Percentiles rank a stretch among this genome's conserved stretches.
Conservation (phyloP, 2,329 filamentous ascomycete genomes). For the Alternaria brassicae region DNA sequence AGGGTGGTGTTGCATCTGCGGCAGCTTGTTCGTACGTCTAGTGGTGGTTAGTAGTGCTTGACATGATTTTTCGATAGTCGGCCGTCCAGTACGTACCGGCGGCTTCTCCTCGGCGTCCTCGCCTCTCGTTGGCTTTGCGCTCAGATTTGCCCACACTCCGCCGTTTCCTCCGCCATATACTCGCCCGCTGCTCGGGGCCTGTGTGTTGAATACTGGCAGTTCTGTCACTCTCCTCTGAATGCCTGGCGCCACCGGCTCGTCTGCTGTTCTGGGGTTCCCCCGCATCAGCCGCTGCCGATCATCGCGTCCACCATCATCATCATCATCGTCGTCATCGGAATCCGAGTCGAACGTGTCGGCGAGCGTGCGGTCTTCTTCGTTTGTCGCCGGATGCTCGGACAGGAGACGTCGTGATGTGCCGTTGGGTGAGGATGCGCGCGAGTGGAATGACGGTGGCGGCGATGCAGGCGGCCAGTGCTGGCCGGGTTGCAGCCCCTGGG, state of each 20-base stretch:
- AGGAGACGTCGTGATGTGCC: conserved; percentile 59
- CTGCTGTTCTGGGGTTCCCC: conserved; percentile 56
- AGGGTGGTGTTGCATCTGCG: conserved; percentile 92
- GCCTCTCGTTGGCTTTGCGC: conserved; percentile 83
- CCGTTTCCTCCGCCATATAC: conserved; percentile 82
- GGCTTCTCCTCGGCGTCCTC: conserved; percentile 89
- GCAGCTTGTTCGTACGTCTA: conserved; percentile 98
- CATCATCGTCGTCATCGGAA: conserved; percentile 65
- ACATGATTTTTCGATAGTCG: not conserved
- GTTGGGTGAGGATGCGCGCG: conserved; percentile 73
- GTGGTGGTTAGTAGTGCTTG: conserved; percentile 44
- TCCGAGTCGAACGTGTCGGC: conserved; percentile 88
- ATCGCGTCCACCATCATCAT: conserved; percentile 72
- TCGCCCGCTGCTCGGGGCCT: conserved; percentile 53
- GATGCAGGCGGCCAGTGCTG: conserved; percentile 54
- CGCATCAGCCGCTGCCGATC: conserved; percentile 88
- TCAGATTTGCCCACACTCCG: conserved; percentile 95
- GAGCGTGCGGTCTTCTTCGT: conserved; percentile 77
- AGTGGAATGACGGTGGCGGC: conserved; percentile 82
- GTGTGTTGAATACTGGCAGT: conserved; percentile 59
- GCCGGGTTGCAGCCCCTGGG: conserved; percentile 29
- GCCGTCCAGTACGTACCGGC: conserved; percentile 70
- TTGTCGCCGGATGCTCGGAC: conserved; percentile 59
- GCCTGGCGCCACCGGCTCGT: conserved; percentile 40
- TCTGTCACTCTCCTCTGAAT: conserved; percentile 61